phyloP scores from a whole-genome alignment of 148 eudicot genomes.

The Silene uniflora region DNA sequence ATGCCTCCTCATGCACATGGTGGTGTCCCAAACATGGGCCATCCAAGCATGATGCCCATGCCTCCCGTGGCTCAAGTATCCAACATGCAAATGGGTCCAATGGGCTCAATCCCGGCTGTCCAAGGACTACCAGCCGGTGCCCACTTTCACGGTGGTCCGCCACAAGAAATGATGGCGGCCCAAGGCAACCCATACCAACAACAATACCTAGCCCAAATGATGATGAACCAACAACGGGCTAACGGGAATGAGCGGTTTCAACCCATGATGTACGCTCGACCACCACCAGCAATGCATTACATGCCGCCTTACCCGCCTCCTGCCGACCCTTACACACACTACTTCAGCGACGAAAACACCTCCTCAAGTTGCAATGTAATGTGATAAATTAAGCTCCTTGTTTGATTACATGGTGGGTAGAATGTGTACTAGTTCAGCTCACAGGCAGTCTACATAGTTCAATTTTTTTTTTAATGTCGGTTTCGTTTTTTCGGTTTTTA shows the following conservation, averaged over 20 bases:
- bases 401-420: background rate
- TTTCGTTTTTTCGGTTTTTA: background rate
- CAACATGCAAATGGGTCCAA: constrained; percentile 60
- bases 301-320: constrained; percentile 62
- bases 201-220: constrained; percentile 68
- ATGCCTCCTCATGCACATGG: constrained; percentile 26
- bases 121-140: constrained; percentile 70
- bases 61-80: constrained; percentile 55
- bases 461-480: constrained; percentile 21
- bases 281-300: constrained; percentile 70
- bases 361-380: constrained; percentile 71
- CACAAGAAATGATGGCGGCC: constrained; percentile 48
- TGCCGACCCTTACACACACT: constrained; percentile 56
- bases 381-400: constrained; percentile 37
- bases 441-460: background rate
- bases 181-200: constrained; percentile 66
- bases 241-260: background rate
- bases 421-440: background rate
- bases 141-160: constrained; percentile 45
- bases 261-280: constrained; percentile 85
- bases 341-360: constrained; percentile 86
- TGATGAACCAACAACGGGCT: constrained; percentile 91
- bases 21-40: constrained; percentile 27
- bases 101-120: constrained; percentile 50
- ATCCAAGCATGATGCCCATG: constrained; percentile 27